Base-by-base conservation (phyloP, 208 protist species). In the Wallacemonas collosoma region DNA sequence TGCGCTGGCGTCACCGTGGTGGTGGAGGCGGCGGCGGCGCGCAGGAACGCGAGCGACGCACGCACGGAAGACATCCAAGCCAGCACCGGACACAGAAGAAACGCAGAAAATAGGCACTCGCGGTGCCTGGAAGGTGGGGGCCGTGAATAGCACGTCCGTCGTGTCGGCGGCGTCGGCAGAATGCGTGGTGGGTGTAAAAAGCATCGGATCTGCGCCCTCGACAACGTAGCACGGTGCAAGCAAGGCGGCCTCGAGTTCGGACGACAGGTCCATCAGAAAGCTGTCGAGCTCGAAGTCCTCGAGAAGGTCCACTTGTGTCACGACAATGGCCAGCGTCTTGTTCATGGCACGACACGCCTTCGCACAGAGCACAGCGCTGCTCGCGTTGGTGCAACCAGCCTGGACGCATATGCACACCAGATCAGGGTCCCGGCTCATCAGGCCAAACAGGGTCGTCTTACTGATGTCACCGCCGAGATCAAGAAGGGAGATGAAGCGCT, bases 241-340 rank as follows among this genome's bases (percentile, higher is more conserved):
- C 36, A 83, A 53, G 15, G 55, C 57, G 48, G 67, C 61, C 36
- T 80, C 66, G 38, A 95, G 76, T 56, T 76, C 77, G 1, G 77
- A 84, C 15, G 80, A 67, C 54, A 98, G 72, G 38, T 98, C 88
- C 55, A 96, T 81, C 64, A 98, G 3, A 47, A 97, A 97, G 43
- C 86, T 75, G 51, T 97, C 93, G 12, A 98, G 65, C 66, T 99
- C 92, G 76, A 97, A 95, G 41, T 98, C 95, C 36, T 94, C 77
- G 12, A 93, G 77, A 43, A 89, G 87, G 78, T 99, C 98, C 56
- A 95, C 77, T 80, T 98, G 98, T 1, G 98, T 99, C 5, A 99
- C 72, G 41, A 97, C 91, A 40, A 98, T 73, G 63, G 95, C 89
- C 14, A 99, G 87, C 2, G 95, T 93, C 35, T 98, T 87, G 17